Evolutionary conservation across 78 protist genomes (phyloP), one percentile per base, ranked within the genome.

Genomic region (Anaeramoeba ignava): DNA sequence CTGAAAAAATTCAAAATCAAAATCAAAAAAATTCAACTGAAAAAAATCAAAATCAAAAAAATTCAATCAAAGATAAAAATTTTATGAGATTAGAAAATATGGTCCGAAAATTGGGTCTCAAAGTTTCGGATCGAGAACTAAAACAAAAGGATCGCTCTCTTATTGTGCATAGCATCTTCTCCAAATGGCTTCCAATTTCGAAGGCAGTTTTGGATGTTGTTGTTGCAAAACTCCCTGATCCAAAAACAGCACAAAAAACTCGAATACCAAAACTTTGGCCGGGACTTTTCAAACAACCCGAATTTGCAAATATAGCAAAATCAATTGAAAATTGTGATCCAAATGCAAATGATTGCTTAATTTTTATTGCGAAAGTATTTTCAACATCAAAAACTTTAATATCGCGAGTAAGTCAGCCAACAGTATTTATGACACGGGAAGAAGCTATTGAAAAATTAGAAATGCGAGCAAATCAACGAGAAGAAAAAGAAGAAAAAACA

Each of bases 281-380:
- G 73, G 36, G 17, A 54, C 8, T 54, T 8, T 27, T 27, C 73
- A 54, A 54, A 17, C 8, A 54, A 54, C 8, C 36, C 17, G 17
- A 54, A 27, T 27, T 27, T 54, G 73, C 8, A 54, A 54, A 17
- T 27, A 27, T 54, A 27, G 73, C 8, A 54, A 54, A 54, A 27
- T 8, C 73, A 27, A 54, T 54, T 54, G 8, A 27, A 17, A 54
- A 54, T 17, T 54, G 73, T 17, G 73, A 54, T 54, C 73, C 73
- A 54, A 54, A 54, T 54, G 36, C 73, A 54, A 54, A 54, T 54
- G 73, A 54, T 54, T 54, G 73, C 73, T 54, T 54, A 27, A 54
- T 54, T 54, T 54, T 27, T 54, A 17, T 54, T 54, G 73, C 36
- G 73, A 54, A 54, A 54, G 17, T 54, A 27, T 54, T 54, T 54